phyloP scores from a whole-genome alignment of 805 yeast species.

The Blastobotrys chiropterorum region DNA sequence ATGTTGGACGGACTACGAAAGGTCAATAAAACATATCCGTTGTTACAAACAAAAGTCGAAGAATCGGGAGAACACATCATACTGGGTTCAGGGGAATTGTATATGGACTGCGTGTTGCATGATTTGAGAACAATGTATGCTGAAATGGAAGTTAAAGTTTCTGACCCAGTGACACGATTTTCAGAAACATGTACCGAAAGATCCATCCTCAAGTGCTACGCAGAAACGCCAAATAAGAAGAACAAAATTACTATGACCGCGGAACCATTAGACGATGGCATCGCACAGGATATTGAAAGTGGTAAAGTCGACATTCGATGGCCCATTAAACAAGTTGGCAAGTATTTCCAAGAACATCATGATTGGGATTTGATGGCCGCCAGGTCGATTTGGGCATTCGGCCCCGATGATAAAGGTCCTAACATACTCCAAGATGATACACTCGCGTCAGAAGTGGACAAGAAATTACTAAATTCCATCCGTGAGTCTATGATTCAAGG shows the following conservation, averaged over 20 bases:
- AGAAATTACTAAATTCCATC: slow-evolving; percentile 37
- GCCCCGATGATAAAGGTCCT: slow-evolving; percentile 50
- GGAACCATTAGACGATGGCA: slow-evolving; percentile 57
- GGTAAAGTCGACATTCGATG: slow-evolving; percentile 36
- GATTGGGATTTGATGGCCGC: slow-evolving; percentile 83
- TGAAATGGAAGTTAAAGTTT: slow-evolving; percentile 66
- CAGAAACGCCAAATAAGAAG: slow-evolving; percentile 48
- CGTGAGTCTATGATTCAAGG: slow-evolving; percentile 65
- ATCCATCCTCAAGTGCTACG: slow-evolving; percentile 62
- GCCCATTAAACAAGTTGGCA: slow-evolving; percentile 44
- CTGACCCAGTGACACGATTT: slow-evolving; percentile 77
- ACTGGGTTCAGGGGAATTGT: slow-evolving; percentile 80
- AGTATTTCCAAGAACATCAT: slow-evolving; percentile 48
- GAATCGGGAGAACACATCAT: slow-evolving; percentile 85
- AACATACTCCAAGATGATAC: slow-evolving; percentile 66
- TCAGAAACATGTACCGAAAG: slow-evolving; percentile 66
- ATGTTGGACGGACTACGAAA: slow-evolving; percentile 64
- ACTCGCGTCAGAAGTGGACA: slow-evolving; percentile 62
- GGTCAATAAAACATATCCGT: slow-evolving; percentile 57
- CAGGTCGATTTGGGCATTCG: slow-evolving; percentile 74
- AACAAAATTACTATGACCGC: slow-evolving; percentile 64
- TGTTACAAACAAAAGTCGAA: slow-evolving; percentile 64
- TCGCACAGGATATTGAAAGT: slow-evolving; percentile 51
- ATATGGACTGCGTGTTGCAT: slow-evolving; percentile 74
- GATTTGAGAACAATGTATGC: slow-evolving; percentile 64